Conservation (phyloP, 306 rosid genomes). For the Medicago arabica region DNA sequence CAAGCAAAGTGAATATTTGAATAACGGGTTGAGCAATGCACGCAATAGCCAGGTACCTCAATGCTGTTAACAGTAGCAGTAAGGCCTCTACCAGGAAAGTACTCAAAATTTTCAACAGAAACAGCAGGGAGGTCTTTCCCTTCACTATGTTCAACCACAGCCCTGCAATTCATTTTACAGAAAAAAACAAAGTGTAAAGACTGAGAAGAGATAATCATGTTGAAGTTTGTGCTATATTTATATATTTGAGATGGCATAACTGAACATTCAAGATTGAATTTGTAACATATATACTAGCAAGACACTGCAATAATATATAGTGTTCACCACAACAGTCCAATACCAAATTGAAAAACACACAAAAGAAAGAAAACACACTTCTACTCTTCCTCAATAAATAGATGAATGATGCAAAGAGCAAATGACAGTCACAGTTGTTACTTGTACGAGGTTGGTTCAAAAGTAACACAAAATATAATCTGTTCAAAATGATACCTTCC, state of each 20-base stretch:
- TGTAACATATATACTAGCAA: constrained; percentile 23
- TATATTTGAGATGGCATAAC: constrained; percentile 37
- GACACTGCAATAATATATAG: not conserved
- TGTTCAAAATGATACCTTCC: constrained; percentile 74
- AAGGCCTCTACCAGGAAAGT: constrained; percentile 97
- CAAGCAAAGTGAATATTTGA: constrained; percentile 31
- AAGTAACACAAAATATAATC: constrained; percentile 28
- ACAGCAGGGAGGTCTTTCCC: constrained; percentile 96
- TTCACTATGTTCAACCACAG: constrained; percentile 94
- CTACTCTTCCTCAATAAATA: constrained; percentile 17
- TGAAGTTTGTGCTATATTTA: constrained; percentile 28
- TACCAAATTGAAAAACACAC: constrained; percentile 3
- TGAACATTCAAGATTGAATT: constrained; percentile 32
- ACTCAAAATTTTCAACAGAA: constrained; percentile 90
- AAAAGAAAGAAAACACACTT: constrained; percentile 18
- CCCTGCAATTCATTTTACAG: constrained; percentile 64
- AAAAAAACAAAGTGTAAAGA: not conserved
- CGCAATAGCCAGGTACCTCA: constrained; percentile 55
- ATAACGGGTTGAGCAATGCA: constrained; percentile 4
- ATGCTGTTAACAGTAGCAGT: constrained; percentile 78
- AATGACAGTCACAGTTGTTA: constrained; percentile 20
- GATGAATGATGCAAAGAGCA: constrained; percentile 15
- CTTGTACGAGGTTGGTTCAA: constrained; percentile 24
- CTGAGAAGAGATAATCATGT: constrained; percentile 33
- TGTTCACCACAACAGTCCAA: constrained; percentile 20